These are phyloP conservation scores for Chytriomyces sp. DNA, from an alignment of 192 early-diverging fungal species.

Conservation along the genomic window DNA sequence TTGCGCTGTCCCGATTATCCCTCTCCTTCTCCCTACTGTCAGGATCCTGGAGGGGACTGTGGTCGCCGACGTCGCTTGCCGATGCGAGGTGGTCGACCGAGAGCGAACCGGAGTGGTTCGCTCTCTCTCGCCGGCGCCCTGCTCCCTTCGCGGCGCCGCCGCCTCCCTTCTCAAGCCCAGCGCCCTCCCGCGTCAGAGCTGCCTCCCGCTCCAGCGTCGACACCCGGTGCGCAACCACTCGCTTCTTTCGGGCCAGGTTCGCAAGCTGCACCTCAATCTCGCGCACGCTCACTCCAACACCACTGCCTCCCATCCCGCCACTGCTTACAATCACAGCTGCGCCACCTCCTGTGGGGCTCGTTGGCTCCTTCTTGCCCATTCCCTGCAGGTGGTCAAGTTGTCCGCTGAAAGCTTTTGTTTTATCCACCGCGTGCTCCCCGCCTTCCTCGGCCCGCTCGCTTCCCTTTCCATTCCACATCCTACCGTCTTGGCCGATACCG, in stretches of 20 bases:
- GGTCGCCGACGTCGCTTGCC: background rate
- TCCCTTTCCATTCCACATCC: background rate
- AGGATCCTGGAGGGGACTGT: background rate
- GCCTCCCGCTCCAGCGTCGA: background rate
- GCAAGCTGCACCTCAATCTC: background rate
- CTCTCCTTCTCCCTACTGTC: background rate
- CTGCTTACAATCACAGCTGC: background rate
- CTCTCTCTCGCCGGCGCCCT: background rate
- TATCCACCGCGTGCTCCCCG: no score
- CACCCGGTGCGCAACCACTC: background rate
- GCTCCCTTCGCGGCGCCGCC: no score
- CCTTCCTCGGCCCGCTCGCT: no score
- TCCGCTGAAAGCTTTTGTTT: background rate
- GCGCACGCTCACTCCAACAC: background rate
- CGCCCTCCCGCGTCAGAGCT: background rate
- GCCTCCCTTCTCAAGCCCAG: background rate
- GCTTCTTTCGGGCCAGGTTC: background rate
- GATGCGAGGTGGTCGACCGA: background rate
- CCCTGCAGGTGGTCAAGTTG: background rate
- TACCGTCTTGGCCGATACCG: background rate
- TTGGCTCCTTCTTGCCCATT: background rate
- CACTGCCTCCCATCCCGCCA: background rate
- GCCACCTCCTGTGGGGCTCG: background rate
- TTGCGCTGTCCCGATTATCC: no score
- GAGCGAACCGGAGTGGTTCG: background rate